Base-by-base conservation (phyloP, 768 basidiomycete species). In the Suillus brevipes region DNA sequence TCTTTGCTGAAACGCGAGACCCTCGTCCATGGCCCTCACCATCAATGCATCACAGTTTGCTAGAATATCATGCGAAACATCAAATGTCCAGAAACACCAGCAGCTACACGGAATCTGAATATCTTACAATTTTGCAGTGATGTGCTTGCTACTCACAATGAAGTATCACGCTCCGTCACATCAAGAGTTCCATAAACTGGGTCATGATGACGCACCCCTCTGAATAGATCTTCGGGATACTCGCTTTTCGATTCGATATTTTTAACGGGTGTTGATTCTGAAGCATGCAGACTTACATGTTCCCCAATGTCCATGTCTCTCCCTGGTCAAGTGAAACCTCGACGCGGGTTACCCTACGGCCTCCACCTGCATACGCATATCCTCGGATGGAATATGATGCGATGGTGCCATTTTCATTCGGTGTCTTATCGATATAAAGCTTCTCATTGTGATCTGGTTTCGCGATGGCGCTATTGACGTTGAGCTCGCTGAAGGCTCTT, bases 361-460 rank as follows among this genome's bases (percentile, higher is more conserved):
- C 87, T 7, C 87, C 87, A 13, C 88, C 88, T 31, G 81, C 78
- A 70, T 89, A 89, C 2, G 87, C 87, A 62, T 88, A 89, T 6
- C 88, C 88, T 61, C 78, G 75, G 45, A 85, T 50, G 4, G 70
- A 70, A 69, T 87, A 88, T 34, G 49, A 16, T 56, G 66, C 36
- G 8, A 71, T 59, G 7, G 67, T 66, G 18, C 56, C 56, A 57
- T 65, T 49, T 25, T 60, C 62, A 45, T 64, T 25, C 16, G 53
- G 60, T 43, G 25, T 40, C 47, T 68, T 64, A 7, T 62, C 63
- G 7, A 74, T 49, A 25, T 40, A 14, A 7, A 85, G 62, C 31
- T 68, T 73, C 65, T 89, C 88, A 45, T 82, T 78, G 70, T 89
- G 88, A 31, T 79, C 83, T 0, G 88, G 88, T 7, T 75, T 74